Conservation (phyloP, 2,329 filamentous ascomycete species). For the Colletotrichum musicola region DNA sequence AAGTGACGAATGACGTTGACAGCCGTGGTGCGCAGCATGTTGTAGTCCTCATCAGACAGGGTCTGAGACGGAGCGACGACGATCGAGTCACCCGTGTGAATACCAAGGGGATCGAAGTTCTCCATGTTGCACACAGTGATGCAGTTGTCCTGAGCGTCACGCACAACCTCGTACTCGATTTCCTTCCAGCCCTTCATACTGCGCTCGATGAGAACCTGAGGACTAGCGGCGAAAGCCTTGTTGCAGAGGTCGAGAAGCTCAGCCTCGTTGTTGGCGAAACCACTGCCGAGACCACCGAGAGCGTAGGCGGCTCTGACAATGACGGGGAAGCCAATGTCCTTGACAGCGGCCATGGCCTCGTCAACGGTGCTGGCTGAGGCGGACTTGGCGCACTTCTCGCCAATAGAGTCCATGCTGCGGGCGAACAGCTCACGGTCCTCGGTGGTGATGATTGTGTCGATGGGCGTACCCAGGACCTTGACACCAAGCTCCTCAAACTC, state of each 20-base stretch:
- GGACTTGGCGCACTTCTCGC: slow-evolving; percentile 97
- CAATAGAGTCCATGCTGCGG: slow-evolving; percentile 97
- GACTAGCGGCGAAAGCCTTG: slow-evolving; percentile 94
- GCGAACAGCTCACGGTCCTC: slow-evolving; percentile 98
- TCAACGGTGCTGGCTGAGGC: slow-evolving; percentile 90
- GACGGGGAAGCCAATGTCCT: slow-evolving; percentile 94
- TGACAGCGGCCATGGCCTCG: slow-evolving; percentile 89
- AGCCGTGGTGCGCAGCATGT: slow-evolving; percentile 97
- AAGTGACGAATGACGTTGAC: slow-evolving; percentile 98
- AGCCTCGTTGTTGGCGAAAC: slow-evolving; percentile 89
- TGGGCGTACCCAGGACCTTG: slow-evolving; percentile 94
- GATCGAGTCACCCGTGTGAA: slow-evolving; percentile 98
- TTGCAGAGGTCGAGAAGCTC: slow-evolving; percentile 90
- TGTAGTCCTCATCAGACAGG: slow-evolving; percentile 96
- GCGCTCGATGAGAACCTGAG: slow-evolving; percentile 95
- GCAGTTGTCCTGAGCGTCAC: slow-evolving; percentile 96
- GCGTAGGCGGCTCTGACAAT: slow-evolving; percentile 98
- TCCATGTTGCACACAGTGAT: slow-evolving; percentile 99
- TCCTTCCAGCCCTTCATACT: slow-evolving; percentile 99
- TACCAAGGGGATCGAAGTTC: slow-evolving; percentile 98
- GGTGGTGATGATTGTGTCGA: slow-evolving; percentile 98
- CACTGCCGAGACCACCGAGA: slow-evolving; percentile 92
- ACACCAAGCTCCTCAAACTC: slow-evolving; percentile 95
- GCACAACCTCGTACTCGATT: slow-evolving; percentile 98
- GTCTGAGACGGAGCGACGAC: slow-evolving; percentile 98